Base-by-base conservation (phyloP, 2,329 filamentous ascomycete genomes). In the Claviceps pazoutovae region DNA sequence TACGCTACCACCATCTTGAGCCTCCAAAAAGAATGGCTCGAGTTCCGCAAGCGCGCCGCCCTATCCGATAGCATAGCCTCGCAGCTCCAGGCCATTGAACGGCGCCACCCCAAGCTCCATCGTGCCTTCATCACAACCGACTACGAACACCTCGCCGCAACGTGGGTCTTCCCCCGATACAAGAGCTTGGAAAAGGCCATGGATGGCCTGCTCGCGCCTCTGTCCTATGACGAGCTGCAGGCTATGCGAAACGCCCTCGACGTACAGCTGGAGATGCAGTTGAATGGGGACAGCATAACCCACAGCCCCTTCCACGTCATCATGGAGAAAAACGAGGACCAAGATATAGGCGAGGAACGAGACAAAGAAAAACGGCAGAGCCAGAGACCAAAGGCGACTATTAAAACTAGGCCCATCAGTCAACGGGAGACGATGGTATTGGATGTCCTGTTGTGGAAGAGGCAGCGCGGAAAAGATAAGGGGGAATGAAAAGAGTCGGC, bases 11-110 rank as follows among this genome's bases (percentile, higher is more conserved):
- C 77, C 4, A 63, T 81, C 9, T 67, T 75, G 50, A 61, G 69
- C 26, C 67, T 80, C 26, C 71, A 72, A 56, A 69, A 68, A 51
- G 70, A 74, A 51, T 79, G 75, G 64, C 64, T 74, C 43, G 69
- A 75, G 50, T 64, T 78, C 42, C 71, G 74, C 52, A 67, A 68
- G 56, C 63, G 71, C 59, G 66, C 69, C 17, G 68, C 70, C 1
- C 80, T 74, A 75, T 77, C 74, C 2, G 58, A 57, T 2, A 66
- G 71, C 3, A 67, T 74, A 7, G 69, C 70, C n/a, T 62, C 60
- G 14, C 63, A 69, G 55, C 59, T 73, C 16, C 55, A 57, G 3
- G 60, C 64, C 38, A 66, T 78, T 36, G 63, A 70, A 41, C 58
- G 58, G 9, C 61, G 63, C 5, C 75, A 68, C 50, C 68, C 72